Conservation (phyloP, 129 eudicot species). For the Saussurea involucrata region DNA sequence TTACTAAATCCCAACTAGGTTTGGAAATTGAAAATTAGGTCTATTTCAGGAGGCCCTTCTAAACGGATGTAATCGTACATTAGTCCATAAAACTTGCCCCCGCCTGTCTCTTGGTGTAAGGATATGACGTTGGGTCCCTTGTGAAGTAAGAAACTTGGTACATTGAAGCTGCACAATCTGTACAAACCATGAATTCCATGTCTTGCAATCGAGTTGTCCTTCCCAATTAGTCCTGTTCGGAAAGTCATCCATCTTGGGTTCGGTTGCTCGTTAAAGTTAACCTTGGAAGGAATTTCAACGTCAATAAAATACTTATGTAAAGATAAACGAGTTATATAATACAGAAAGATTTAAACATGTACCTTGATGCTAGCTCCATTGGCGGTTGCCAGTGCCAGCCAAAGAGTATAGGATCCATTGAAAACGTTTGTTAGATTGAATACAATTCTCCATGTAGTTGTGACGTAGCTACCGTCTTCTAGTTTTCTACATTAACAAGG, state of each 20-base stretch:
- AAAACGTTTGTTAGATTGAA: conserved; percentile 25
- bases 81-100: conserved; percentile 13
- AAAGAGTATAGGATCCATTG: conserved; percentile 33
- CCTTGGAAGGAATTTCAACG: neutral
- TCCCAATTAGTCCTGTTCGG: conserved; percentile 30
- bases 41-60: conserved; percentile 27
- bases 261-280: conserved; percentile 19
- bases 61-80: conserved; percentile 42
- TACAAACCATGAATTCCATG: conserved; percentile 33
- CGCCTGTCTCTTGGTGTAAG: conserved; percentile 16
- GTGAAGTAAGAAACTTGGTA: conserved; percentile 9
- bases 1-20: neutral
- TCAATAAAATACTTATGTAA: neutral
- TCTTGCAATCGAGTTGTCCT: conserved; percentile 31
- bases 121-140: conserved; percentile 25
- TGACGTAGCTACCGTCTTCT: conserved; percentile 8
- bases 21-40: neutral
- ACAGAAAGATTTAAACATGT: neutral
- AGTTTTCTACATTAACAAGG: conserved; percentile 16
- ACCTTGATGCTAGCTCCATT: conserved; percentile 40
- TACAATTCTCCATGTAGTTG: conserved; percentile 51
- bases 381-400: conserved; percentile 54
- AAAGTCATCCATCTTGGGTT: conserved; percentile 7
- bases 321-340: no score
- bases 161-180: conserved; percentile 18